Conservation (phyloP, 805 yeast species). For the Zygotorulaspora danielsina region DNA sequence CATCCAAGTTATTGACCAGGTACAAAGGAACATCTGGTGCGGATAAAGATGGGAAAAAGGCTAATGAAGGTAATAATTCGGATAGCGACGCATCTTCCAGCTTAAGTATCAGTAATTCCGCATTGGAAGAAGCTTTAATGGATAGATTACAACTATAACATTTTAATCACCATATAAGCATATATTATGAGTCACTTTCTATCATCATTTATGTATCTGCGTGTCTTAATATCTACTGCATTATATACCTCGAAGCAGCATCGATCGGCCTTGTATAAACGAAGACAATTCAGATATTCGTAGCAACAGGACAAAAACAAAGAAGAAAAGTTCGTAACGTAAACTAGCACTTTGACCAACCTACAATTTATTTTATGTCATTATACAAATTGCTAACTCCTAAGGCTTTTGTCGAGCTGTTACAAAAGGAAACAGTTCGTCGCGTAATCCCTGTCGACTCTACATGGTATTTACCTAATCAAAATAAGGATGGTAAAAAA, state of each 20-base stretch:
- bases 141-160: constrained; percentile 32
- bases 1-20: constrained; percentile 26
- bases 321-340: no score
- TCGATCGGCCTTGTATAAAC: no score
- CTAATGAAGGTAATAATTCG: constrained; percentile 9
- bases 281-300: no score
- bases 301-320: no score
- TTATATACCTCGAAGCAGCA: no score
- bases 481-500: constrained; percentile 51
- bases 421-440: constrained; percentile 21
- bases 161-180: no score
- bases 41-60: constrained; percentile 4
- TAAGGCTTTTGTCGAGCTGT: constrained; percentile 21
- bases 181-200: no score
- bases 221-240: no score
- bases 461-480: constrained; percentile 89
- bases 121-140: constrained; percentile 41
- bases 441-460: constrained; percentile 68
- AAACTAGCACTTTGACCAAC: no score
- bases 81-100: constrained; percentile 38
- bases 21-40: constrained; percentile 7
- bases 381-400: constrained; percentile 31
- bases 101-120: constrained; percentile 39
- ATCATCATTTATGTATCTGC: no score
- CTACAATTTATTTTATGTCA: no score